Base-by-base conservation (phyloP, 106 monocot genomes). In the Allium fistulosum region DNA sequence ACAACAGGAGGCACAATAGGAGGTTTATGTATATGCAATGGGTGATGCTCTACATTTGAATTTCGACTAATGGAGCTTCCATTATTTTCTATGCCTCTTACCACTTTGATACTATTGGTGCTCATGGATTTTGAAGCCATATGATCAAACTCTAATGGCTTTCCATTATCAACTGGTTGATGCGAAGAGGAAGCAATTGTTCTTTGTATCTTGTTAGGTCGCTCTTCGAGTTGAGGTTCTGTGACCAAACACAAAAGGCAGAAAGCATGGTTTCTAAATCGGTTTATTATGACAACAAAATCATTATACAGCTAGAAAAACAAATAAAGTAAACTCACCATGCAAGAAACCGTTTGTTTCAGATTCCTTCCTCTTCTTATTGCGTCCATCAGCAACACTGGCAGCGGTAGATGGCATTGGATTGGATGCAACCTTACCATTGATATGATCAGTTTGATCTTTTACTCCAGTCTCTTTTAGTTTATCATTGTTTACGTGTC, bases 301-400 rank as follows among this genome's bases (percentile, higher is more conserved):
- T 37, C 37, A 37, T 37, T 37, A 37, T 37, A 37, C 37, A 37
- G 37, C 37, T 37, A 37, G 37, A 37, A 37, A 37, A 37, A 37
- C 37, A 37, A 53, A 51, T 26, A 10, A 48, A 53, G 9, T 4
- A 22, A 61, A 77, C 92, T 82, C 76, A 92, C 92, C 88, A 64
- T 74, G 71, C 26, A 77, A 71, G 69, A 83, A 74, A 8, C 92
- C 92, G 72, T 92, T 88, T 15, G 66, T 76, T 73, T 76, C 67
- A 15, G 64, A 28, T 49, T 74, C 59, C 59, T 80, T 87, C 72
- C 81, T 80, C 73, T 75, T 87, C 78, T 82, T 92, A 17, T 47
- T 70, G 73, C 61, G 77, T 69, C 67, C 87, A 74, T 80, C 74
- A 17, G 47, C 27, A 37, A 37, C 37, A 62, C 8, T 53, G 47